Conservation (phyloP, 2,329 filamentous ascomycete species). For the Calonectria pseudoturangicola region DNA sequence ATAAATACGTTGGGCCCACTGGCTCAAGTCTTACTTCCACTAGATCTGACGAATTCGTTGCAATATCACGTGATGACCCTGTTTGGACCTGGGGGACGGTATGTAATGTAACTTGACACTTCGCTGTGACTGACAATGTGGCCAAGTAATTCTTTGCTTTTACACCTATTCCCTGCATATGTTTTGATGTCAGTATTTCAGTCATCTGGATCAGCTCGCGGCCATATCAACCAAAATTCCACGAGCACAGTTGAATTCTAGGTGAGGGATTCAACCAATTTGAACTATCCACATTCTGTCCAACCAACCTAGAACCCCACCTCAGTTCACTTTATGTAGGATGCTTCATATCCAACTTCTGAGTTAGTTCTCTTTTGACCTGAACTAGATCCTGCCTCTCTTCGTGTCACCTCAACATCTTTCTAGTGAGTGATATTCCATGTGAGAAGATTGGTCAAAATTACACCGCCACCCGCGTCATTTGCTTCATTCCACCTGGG, state of each 20-base stretch:
- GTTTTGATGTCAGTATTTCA: neutral
- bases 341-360: constrained; percentile 4
- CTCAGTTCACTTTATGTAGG: neutral
- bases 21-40: constrained; percentile 4
- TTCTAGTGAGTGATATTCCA: neutral
- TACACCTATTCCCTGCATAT: neutral
- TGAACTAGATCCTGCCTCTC: neutral
- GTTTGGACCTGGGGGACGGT: neutral
- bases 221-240: neutral
- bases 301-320: constrained; percentile 3
- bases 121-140: neutral
- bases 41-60: no score
- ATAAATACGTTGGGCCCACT: constrained; percentile 10
- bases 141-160: neutral
- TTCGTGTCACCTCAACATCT: neutral
- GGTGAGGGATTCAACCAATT: constrained; percentile 25
- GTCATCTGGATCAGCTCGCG: neutral
- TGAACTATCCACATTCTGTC: neutral
- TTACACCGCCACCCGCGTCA: constrained; percentile 75
- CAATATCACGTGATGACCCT: constrained; percentile 13
- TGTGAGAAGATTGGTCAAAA: neutral
- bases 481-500: constrained; percentile 72
- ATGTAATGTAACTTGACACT: constrained; percentile 5
- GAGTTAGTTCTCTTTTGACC: neutral
- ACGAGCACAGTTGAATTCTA: neutral